Evolutionary conservation across 495 filamentous ascomycete genomes (phyloP), one percentile per base, ranked within the genome.

Genomic region (Aspergillus conjunctus): DNA sequence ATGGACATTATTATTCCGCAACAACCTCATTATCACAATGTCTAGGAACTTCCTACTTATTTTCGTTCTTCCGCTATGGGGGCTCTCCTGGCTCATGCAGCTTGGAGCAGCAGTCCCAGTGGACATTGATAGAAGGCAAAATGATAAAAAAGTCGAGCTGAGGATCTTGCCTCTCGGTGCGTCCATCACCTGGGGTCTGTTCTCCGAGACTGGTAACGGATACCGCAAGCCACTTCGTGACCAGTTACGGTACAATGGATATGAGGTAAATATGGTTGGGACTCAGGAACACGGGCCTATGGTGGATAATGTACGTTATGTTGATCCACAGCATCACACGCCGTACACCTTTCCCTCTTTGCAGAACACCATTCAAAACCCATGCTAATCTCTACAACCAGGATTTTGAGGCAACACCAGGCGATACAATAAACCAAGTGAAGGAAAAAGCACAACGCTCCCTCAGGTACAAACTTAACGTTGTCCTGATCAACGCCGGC

Each of bases 341-440:
- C n/a, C n/a, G n/a, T n/a, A n/a, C n/a, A n/a, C n/a, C n/a, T n/a
- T n/a, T n/a, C n/a, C n/a, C n/a, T n/a, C n/a, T n/a, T n/a, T n/a
- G n/a, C n/a, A n/a, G n/a, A n/a, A n/a, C n/a, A n/a, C n/a, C n/a
- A n/a, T n/a, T n/a, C n/a, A n/a, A n/a, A n/a, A n/a, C n/a, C 14
- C 18, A 22, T 26, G 32, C 49, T 10, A 20, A 43, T n/a, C n/a
- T n/a, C n/a, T n/a, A 49, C 12, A 9, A 20, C 17, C 51, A 76
- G 68, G 57, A 78, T n/a, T 71, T 78, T 57, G 82, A 85, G 54
- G 83, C 79, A 21, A 77, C 77, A 60, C 66, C 74, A 0, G 81
- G 83, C 51, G 71, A 66, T 56, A 69, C 74, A 52, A 77, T 85
- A 58, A 73, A 74, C 37, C 62, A 82, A 57, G 68, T 84, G 14